Evolutionary conservation across 257 asterid genomes (phyloP).

Genomic region (Hygrophila difformis): DNA sequence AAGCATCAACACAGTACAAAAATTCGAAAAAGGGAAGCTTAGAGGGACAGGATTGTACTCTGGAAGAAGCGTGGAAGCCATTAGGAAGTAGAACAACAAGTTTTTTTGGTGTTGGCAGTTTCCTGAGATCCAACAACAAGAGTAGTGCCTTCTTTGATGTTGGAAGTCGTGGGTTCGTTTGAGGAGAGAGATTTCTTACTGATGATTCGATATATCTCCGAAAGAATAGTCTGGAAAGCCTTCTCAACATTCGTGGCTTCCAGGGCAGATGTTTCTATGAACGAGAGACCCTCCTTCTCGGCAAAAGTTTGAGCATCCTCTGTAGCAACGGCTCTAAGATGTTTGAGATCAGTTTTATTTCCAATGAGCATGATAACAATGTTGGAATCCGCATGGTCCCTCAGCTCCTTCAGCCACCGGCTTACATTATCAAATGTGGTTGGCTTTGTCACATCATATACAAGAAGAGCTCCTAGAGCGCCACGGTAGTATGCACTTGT

Average conservation of each 20-base stretch:
- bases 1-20: neutral
- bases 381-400: slow-evolving; percentile 95
- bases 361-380: slow-evolving; percentile 91
- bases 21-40: neutral
- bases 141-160: slow-evolving; percentile 74
- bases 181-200: slow-evolving; percentile 84
- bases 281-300: slow-evolving; percentile 84
- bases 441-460: slow-evolving; percentile 85
- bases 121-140: slow-evolving; percentile 73
- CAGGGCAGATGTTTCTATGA: slow-evolving; percentile 87
- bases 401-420: slow-evolving; percentile 57
- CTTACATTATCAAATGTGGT: slow-evolving; percentile 81
- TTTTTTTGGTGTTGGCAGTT: slow-evolving; percentile 32
- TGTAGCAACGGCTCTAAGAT: slow-evolving; percentile 81
- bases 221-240: slow-evolving; percentile 78
- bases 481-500: slow-evolving; percentile 97
- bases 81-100: slow-evolving; percentile 69
- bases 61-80: neutral
- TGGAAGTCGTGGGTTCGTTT: slow-evolving; percentile 46
- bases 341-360: slow-evolving; percentile 84
- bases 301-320: slow-evolving; percentile 93
- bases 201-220: slow-evolving; percentile 73
- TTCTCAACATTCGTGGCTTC: slow-evolving; percentile 91
- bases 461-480: slow-evolving; percentile 92
- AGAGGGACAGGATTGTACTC: neutral